Percentiles rank a stretch among this genome's conserved stretches.
phyloP scores from a whole-genome alignment of 2,329 filamentous ascomycete species.

The Ceratocystis huliohia region DNA sequence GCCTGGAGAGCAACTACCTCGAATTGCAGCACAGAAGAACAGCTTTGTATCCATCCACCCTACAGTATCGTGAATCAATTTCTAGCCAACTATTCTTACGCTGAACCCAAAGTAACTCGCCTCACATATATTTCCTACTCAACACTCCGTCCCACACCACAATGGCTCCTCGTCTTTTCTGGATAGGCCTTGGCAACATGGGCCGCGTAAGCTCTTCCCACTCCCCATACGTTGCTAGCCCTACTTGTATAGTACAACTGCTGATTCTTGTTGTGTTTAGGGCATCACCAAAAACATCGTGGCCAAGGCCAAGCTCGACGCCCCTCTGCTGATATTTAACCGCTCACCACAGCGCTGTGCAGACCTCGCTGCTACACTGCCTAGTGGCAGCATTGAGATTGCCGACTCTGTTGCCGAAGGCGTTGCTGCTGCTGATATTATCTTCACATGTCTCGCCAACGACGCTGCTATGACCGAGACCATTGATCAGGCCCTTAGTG shows the following conservation, averaged over 20 bases:
- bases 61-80: not conserved
- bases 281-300: constrained; percentile 78
- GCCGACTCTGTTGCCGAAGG: constrained; percentile 52
- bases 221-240: not conserved
- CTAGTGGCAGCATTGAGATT: constrained; percentile 49
- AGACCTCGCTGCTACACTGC: constrained; percentile 49
- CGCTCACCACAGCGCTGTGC: constrained; percentile 55
- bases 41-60: not conserved
- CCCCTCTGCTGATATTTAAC: constrained; percentile 69
- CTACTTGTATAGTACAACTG: constrained; percentile 4
- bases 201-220: constrained; percentile 46
- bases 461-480: constrained; percentile 58
- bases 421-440: constrained; percentile 56
- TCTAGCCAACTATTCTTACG: not conserved
- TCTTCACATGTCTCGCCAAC: constrained; percentile 71
- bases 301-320: constrained; percentile 58
- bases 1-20: not conserved
- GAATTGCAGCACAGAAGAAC: not conserved
- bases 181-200: constrained; percentile 81
- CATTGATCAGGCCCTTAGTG: constrained; percentile 43
- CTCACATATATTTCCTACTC: not conserved
- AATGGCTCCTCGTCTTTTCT: constrained; percentile 35
- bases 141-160: not conserved
- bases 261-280: constrained; percentile 30
- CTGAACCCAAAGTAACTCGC: not conserved